A percentile compares a stretch with the other conserved stretches of the same genome.
phyloP scores from a whole-genome alignment of 805 yeast species.

The Hanseniaspora valbyensis region DNA sequence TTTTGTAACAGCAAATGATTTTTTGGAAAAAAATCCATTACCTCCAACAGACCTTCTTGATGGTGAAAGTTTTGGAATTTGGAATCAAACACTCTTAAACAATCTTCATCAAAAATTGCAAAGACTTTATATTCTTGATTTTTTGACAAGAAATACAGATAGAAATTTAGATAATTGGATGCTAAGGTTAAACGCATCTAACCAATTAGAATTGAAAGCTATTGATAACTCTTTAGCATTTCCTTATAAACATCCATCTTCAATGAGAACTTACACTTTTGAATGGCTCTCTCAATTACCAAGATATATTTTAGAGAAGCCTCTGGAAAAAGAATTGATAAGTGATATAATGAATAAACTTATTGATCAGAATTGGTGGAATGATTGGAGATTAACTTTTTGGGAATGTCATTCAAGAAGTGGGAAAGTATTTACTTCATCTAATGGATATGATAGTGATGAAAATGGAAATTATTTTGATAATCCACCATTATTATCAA shows the following conservation, averaged over 20 bases:
- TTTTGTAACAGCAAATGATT: conserved; percentile 50
- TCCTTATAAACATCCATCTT: conserved; percentile 78
- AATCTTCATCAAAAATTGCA: conserved; percentile 55
- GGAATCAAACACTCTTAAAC: conserved; percentile 27
- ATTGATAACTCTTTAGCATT: conserved; percentile 65
- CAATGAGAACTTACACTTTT: conserved; percentile 68
- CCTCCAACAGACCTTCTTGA: conserved; percentile 32
- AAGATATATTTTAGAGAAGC: conserved; percentile 50
- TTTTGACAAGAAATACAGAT: conserved; percentile 64
- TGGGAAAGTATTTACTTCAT: conserved; percentile 5
- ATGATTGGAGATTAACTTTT: conserved; percentile 31
- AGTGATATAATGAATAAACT: conserved; percentile 46
- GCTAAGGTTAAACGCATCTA: conserved; percentile 44
- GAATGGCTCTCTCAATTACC: conserved; percentile 67
- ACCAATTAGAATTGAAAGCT: conserved; percentile 47
- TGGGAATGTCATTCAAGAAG: conserved; percentile 14
- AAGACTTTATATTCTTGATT: conserved; percentile 58
- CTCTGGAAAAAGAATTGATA: conserved; percentile 47
- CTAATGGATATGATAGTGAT: background rate
- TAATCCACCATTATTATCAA: conserved; percentile 39
- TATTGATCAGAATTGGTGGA: conserved; percentile 63
- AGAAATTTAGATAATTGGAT: conserved; percentile 71
- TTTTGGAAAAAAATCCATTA: conserved; percentile 45
- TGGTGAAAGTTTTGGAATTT: conserved; percentile 14
- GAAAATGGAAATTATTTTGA: conserved; percentile 20